Conservation (phyloP, 2,329 filamentous ascomycete genomes). For the Colletotrichum lindemuthianum region DNA sequence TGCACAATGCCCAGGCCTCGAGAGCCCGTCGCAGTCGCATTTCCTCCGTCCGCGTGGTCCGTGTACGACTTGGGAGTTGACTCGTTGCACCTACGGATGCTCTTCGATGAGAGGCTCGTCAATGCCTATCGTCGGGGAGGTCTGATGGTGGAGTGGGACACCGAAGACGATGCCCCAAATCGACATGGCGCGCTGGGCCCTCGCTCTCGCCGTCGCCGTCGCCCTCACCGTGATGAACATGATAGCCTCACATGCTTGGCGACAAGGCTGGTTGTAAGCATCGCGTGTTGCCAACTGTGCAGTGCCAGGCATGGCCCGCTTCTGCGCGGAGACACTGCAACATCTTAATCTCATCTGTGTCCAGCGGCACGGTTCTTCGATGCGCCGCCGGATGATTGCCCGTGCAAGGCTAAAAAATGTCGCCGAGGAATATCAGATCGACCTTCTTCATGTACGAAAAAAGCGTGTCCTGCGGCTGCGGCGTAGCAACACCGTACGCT, state of each 20-base stretch:
- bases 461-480: background rate
- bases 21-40: slow-evolving; percentile 16
- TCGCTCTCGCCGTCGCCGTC: slow-evolving; percentile 7
- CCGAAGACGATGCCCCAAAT: background rate
- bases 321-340: too few species aligned
- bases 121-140: background rate
- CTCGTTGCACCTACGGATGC: background rate
- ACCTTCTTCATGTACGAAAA: too few species aligned
- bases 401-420: too few species aligned
- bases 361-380: background rate
- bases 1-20: slow-evolving; percentile 3
- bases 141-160: slow-evolving; percentile 7
- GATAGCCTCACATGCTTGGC: background rate
- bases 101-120: background rate
- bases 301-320: too few species aligned
- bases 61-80: slow-evolving; percentile 5
- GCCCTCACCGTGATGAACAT: slow-evolving; percentile 12
- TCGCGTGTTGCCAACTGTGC: background rate
- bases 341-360: too few species aligned
- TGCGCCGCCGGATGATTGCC: too few species aligned
- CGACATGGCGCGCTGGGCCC: background rate
- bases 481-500: background rate
- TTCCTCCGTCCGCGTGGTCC: background rate
- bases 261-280: slow-evolving; percentile 6
- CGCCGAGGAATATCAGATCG: too few species aligned